A percentile compares a stretch with the other conserved stretches of the same genome.
Evolutionary conservation across 148 eudicot species (phyloP).

Genomic region (Talinum fruticosum): DNA sequence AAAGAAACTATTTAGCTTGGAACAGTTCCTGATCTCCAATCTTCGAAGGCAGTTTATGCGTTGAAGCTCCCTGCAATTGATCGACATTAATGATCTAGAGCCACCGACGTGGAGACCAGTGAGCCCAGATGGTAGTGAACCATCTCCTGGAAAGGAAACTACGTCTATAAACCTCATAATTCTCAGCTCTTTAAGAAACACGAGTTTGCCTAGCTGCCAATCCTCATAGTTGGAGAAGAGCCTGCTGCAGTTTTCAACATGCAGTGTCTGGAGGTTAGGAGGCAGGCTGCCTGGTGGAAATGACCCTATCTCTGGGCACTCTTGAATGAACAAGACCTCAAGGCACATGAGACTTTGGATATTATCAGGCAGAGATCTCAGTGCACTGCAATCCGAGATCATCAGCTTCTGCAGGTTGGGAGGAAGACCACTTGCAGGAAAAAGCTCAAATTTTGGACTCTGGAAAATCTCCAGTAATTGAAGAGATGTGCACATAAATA

Average conservation of each 20-base stretch:
- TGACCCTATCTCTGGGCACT: neutral
- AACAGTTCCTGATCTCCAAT: neutral
- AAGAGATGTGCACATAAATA: neutral
- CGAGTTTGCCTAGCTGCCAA: neutral
- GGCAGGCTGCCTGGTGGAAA: neutral
- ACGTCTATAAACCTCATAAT: neutral
- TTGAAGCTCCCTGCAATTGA: neutral
- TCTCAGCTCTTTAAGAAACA: neutral
- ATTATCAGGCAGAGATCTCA: neutral
- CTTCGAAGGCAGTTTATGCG: neutral
- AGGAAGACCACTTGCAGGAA: no score
- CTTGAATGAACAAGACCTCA: neutral
- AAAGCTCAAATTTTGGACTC: no score
- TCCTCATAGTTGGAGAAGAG: neutral
- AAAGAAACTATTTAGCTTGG: neutral
- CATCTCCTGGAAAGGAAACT: neutral
- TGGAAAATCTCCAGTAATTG: no score
- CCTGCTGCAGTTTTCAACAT: neutral
- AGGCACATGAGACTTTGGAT: neutral
- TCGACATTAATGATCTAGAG: neutral
- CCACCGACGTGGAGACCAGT: neutral
- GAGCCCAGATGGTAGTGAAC: neutral
- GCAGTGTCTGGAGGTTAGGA: neutral
- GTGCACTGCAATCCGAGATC: no score
- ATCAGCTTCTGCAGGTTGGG: no score